These are phyloP conservation scores for Chenopodium suecicum DNA, from an alignment of 148 eudicot species.

Conservation along the genomic window DNA sequence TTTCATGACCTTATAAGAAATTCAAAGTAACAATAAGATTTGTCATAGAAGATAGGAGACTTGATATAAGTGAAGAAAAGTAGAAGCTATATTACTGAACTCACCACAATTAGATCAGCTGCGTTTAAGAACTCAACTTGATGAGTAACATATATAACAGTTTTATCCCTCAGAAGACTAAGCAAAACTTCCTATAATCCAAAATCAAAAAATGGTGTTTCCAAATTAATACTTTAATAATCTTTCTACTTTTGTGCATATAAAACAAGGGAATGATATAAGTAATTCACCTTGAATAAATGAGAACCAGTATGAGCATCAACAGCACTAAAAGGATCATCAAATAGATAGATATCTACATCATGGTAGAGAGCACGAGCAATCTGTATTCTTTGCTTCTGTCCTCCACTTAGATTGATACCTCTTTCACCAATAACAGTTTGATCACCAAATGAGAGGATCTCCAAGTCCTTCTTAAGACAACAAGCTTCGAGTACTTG, in stretches of 20 bases:
- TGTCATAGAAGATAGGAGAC: background rate
- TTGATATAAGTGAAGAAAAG: background rate
- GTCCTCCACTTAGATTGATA: conserved; percentile 49
- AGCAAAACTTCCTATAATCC: conserved; percentile 15
- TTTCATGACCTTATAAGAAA: conserved; percentile 21
- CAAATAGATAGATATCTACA: conserved; percentile 21
- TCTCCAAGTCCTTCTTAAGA: conserved; percentile 42
- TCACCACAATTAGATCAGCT: conserved; percentile 15
- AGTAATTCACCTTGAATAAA: conserved; percentile 31
- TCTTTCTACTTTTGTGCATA: background rate
- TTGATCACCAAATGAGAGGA: conserved; percentile 51
- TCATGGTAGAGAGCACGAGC: conserved; percentile 26
- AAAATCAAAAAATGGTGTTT: background rate
- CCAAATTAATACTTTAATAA: background rate
- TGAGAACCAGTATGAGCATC: conserved; percentile 50
- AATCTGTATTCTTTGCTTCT: conserved; percentile 28
- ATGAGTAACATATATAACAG: conserved; percentile 22
- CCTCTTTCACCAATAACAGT: conserved; percentile 56
- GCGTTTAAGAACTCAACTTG: conserved; percentile 22
- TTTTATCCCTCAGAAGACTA: conserved; percentile 10
- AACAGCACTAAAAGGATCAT: conserved; percentile 49
- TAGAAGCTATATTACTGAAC: background rate
- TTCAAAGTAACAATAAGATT: background rate
- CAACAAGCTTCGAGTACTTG: conserved; percentile 50
- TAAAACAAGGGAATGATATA: background rate